Base-by-base conservation (phyloP, 176 grass and related monocot genomes). In the Cenchrus fungigraminus region DNA sequence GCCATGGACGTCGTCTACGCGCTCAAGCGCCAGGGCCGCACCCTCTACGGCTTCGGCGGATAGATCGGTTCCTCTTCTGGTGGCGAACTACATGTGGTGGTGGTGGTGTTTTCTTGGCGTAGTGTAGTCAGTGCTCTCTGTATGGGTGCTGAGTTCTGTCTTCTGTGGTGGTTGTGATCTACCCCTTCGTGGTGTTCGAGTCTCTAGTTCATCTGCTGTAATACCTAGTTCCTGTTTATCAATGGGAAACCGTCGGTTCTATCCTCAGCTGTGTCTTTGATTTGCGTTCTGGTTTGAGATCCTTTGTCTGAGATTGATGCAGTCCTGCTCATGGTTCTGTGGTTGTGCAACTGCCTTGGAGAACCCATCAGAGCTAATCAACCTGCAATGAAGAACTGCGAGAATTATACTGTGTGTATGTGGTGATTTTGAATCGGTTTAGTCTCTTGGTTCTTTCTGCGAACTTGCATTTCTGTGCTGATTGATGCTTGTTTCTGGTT, bases 1-100 rank as follows among this genome's bases (percentile, higher is more conserved):
- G 92, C 95, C 92, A 98, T 95, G 92, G 93, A 98, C 64, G 95
- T 98, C 56, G 93, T 95, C 76, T 98, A 95, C 17, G 93, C 91
- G 53, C 95, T 93, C 79, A 98, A 98, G 87, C 90, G 92, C 85
- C 95, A 98, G 87, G 92, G 95, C 5, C 93, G 92, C 50, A 95
- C 95, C 25, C 83, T 98, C 73, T 98, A 98, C 56, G 95, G 95
- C 0, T 98, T 98, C 79, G 91, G 95, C 8, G 93, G 95, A 51
- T 95, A 89, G 86, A 32, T 5, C n/a, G 11, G 55, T 8, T 42
- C 9, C 53, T 0, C 31, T 5, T 20, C 63, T 40, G 9, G 25
- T 80, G 15, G 15, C 10, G 11, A 6, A 32, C 8, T 37, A 1
- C 37, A 6, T 50, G 1, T 2, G 25, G 4, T 19, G 2, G 0